Evolutionary conservation across 1,139 yeast genomes (phyloP), one percentile per base, ranked within the genome.

Genomic region (Pichia sp.): DNA sequence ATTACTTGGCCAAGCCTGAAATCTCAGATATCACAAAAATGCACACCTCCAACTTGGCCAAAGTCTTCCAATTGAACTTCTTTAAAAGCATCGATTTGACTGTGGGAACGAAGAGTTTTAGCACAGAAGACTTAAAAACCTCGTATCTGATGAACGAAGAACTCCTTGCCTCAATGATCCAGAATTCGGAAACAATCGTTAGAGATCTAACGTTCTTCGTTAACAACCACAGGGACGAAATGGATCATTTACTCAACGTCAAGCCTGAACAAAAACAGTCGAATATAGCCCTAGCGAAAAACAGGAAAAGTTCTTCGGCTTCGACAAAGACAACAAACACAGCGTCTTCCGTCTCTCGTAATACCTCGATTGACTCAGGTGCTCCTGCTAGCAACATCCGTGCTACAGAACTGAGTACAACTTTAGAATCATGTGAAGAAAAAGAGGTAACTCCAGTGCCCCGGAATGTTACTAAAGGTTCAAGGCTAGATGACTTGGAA

Each of bases 31-130:
- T 60, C 23, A 69, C 73, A 13, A 66, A 67, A 55, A 70, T 70
- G 73, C 59, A 66, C 16, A 48, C 67, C 2, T 57, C 59, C 8
- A 70, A 69, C 50, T 48, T 70, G 40, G 63, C 72, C 15, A 69
- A 69, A 52, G 66, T 70, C 48, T 67, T 70, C 55, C 73, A 70
- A 55, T 58, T 68, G 32, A 65, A 67, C 50, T 60, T 69, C 23
- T 70, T 70, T 55, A 68, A 65, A 49, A 62, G 62, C 45, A 67
- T 67, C 42, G 70, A 66, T 53, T 29, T 62, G 13, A 55, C 57
- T 2, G 15, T 47, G 41, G 45, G 58, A 34, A 19, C 57, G 23
- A 47, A 56, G 50, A 55, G 60, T 51, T 52, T 54, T 41, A 47
- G 60, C 42, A 54, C 54, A 38, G 56, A 59, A 53, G 54, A 54